Conservation (phyloP, 2,329 filamentous ascomycete species). For the Lasiodiplodia citricola region DNA sequence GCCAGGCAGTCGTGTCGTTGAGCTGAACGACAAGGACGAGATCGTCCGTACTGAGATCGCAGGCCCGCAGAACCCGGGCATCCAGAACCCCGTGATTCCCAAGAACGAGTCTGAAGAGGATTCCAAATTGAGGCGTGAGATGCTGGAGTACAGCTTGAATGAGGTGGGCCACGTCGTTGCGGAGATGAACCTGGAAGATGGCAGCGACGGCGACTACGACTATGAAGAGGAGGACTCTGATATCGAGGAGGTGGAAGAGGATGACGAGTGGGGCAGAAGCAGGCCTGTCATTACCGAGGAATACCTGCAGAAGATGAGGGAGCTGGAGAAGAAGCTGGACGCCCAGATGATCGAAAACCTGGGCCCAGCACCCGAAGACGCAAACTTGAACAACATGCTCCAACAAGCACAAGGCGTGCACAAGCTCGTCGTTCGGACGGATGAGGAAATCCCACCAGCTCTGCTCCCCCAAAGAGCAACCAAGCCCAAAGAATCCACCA, state of each 20-base stretch:
- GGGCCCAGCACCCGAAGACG: conserved; percentile 54
- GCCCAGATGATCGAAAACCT: conserved; percentile 62
- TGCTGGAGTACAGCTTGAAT: conserved; percentile 86
- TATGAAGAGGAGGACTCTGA: conserved; percentile 49
- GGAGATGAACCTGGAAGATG: conserved; percentile 82
- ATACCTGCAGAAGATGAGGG: conserved; percentile 82
- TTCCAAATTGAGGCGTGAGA: conserved; percentile 78
- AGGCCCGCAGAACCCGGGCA: conserved; percentile 42
- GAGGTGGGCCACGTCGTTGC: conserved; percentile 93
- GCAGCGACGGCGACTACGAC: conserved; percentile 55
- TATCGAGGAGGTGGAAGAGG: conserved; percentile 66
- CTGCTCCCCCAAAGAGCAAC: conserved; percentile 9
- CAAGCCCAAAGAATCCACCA: conserved; percentile 9
- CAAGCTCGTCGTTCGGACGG: conserved; percentile 15
- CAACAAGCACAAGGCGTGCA: conserved; percentile 25
- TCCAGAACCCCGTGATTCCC: conserved; percentile 63
- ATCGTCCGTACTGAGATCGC: conserved; percentile 35
- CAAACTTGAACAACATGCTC: conserved; percentile 39
- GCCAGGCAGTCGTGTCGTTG: conserved; percentile 46
- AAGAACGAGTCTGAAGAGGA: conserved; percentile 81
- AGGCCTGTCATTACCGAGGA: conserved; percentile 73
- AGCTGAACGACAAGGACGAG: conserved; percentile 51
- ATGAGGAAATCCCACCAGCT: conserved; percentile 16
- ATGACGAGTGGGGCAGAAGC: conserved; percentile 78
- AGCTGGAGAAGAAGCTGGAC: conserved; percentile 79